Evolutionary conservation across 2,329 filamentous ascomycete species (phyloP).

Genomic region (Phialophora verrucosa): DNA sequence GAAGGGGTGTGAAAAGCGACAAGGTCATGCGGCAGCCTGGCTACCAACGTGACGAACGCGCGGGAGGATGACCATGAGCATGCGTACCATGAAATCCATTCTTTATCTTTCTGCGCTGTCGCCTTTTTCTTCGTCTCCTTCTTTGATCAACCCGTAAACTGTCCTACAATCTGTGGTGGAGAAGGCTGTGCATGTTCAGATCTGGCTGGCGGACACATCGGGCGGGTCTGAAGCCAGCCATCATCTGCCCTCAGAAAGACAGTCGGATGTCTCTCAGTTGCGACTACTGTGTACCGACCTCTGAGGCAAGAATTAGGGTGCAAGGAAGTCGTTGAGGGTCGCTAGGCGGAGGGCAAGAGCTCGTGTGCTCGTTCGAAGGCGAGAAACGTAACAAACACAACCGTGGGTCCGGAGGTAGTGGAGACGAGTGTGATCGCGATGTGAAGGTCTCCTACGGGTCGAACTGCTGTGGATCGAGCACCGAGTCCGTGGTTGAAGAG

Average conservation of each 20-base stretch:
- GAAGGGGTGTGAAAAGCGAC: not conserved
- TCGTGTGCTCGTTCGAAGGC: slow-evolving; percentile 26
- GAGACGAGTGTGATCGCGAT: slow-evolving; percentile 12
- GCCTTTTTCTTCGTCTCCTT: slow-evolving; percentile 7
- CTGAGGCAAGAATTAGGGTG: not conserved
- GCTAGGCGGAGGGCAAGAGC: slow-evolving; percentile 15
- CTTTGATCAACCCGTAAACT: slow-evolving; percentile 11
- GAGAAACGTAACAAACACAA: slow-evolving; percentile 7
- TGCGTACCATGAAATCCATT: slow-evolving; percentile 36
- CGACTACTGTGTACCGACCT: slow-evolving; percentile 2
- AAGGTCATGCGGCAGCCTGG: slow-evolving; percentile 21
- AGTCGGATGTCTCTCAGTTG: not conserved
- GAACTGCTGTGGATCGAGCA: not conserved
- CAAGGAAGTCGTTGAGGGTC: slow-evolving; percentile 1
- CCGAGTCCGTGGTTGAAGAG: not conserved
- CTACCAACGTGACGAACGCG: slow-evolving; percentile 30
- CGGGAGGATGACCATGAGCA: not conserved
- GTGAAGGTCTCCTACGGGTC: not conserved
- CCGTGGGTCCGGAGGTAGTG: slow-evolving; percentile 14
- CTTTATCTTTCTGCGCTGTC: not conserved
- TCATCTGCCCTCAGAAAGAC: not conserved
- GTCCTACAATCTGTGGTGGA: slow-evolving; percentile 21
- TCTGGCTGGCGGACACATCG: slow-evolving; percentile 23
- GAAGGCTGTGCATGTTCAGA: slow-evolving; percentile 20
- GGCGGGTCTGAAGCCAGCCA: slow-evolving; percentile 24